Evolutionary conservation across 2,329 filamentous ascomycete genomes (phyloP), one percentile per base, ranked within the genome.

Genomic region (Trichoderma hamatum): DNA sequence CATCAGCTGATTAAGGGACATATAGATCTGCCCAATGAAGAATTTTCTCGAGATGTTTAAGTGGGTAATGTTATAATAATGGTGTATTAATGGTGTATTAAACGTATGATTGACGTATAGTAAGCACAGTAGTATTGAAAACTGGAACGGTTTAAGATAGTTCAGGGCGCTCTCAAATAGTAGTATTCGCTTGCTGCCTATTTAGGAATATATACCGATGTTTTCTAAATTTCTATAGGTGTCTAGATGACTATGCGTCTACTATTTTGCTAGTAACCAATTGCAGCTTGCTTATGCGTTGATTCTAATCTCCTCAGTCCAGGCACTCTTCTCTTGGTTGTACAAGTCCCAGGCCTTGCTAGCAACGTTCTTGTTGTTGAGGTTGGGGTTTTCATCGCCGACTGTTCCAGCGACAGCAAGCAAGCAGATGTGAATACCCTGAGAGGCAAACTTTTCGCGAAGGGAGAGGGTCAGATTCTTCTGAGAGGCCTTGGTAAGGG

Each of bases 401-500:
- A 74, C 72, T 19, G 24, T n/a, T 3, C 84, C 85, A 3, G 80
- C 81, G 0, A 86, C 80, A 59, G 75, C 79, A 2, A 87, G 74
- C 21, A 86, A 72, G 0, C 81, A 84, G 21, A 84, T 74, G 69
- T 86, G 83, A 2, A 87, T 80, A 2, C 80, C 80, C 62, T 78
- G 73, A 2, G 72, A 26, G 0, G 63, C 70, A 67, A 81, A 85
- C 10, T 80, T 79, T 67, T 77, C 76, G 26, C 77, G 72, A 71
- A 87, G 75, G 19, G 78, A 82, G 68, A 83, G 75, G 11, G 85
- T 78, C 72, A 87, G 74, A 52, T 84, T 86, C 21, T 82, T 76
- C 77, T 88, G 85, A 0, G 84, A 80, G 1, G 84, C 82, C 72
- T 87, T 87, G 55, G 79, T 80, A 65, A 86, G 76, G 2, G 82